These are phyloP conservation scores for Aspergillus eucalypticola DNA, from an alignment of 2,329 filamentous ascomycete genomes.

Conservation along the genomic window DNA sequence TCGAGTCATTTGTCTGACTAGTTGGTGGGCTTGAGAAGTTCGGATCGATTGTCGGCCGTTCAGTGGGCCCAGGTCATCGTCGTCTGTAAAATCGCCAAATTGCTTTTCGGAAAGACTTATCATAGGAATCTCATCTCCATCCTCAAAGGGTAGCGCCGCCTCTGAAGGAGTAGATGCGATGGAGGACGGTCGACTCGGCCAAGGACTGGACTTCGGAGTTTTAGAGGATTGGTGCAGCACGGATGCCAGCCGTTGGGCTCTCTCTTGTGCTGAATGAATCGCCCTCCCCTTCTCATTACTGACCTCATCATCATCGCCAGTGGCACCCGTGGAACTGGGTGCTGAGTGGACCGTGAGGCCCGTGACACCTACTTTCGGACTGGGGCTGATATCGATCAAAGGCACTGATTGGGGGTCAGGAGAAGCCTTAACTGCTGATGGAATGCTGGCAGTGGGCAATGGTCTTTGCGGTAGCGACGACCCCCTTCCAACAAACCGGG, in stretches of 20 bases:
- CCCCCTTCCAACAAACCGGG: constrained; percentile 34
- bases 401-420: constrained; percentile 24
- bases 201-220: constrained; percentile 32
- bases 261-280: constrained; percentile 37
- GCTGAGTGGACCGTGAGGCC: constrained; percentile 30
- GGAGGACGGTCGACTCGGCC: constrained; percentile 32
- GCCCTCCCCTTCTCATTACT: constrained; percentile 38
- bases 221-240: constrained; percentile 34
- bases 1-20: constrained; percentile 41
- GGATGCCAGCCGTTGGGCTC: constrained; percentile 37
- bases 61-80: constrained; percentile 32
- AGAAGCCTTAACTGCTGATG: constrained; percentile 29
- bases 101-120: constrained; percentile 37
- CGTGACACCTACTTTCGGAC: constrained; percentile 32
- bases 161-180: constrained; percentile 33
- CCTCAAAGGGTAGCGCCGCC: constrained; percentile 26
- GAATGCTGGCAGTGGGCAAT: constrained; percentile 40
- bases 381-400: constrained; percentile 29
- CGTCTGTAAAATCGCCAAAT: constrained; percentile 31
- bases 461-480: constrained; percentile 34
- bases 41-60: constrained; percentile 29
- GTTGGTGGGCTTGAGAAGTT: constrained; percentile 34
- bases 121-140: constrained; percentile 40
- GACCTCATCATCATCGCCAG: constrained; percentile 30
- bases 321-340: constrained; percentile 23